Percentiles rank a stretch among this genome's conserved stretches.
Conservation (phyloP, 306 rosid species). For the Cucumis hystrix region DNA sequence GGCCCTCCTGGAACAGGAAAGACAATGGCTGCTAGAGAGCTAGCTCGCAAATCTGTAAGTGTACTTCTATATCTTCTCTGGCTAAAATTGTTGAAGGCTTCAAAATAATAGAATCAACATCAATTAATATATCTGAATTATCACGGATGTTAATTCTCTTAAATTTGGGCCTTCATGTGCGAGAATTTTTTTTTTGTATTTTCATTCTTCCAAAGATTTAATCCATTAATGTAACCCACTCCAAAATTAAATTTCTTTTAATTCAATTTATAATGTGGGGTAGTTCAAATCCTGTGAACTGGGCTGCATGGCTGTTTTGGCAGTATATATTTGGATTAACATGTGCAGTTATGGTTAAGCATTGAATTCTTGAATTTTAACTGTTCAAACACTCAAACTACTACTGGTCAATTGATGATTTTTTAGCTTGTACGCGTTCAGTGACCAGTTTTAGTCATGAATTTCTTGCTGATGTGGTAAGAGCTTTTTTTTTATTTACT, state of each 20-base stretch:
- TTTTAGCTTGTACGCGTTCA: not conserved
- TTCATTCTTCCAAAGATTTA: not conserved
- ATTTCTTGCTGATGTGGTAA: not conserved
- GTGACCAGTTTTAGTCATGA: not conserved
- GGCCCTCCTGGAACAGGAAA: slow-evolving; percentile 99
- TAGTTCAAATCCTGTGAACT: not conserved
- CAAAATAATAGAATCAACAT: not conserved
- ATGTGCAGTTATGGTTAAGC: not conserved
- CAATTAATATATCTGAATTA: not conserved
- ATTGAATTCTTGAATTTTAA: not conserved
- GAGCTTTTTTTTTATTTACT: not conserved
- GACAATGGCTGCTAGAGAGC: slow-evolving; percentile 96
- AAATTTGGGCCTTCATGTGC: not conserved
- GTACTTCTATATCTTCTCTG: not conserved
- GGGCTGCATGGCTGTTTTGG: not conserved
- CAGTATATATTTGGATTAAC: not conserved
- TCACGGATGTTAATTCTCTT: not conserved
- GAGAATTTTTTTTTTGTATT: not conserved
- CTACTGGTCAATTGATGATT: not conserved
- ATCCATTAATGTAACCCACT: not conserved
- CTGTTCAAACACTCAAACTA: not conserved
- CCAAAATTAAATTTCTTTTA: not conserved
- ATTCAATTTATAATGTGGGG: not conserved
- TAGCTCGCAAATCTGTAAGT: slow-evolving; percentile 89
- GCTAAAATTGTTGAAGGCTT: not conserved